A percentile compares a stretch with the other conserved stretches of the same genome.
Evolutionary conservation across 129 eudicot genomes (phyloP).

Genomic region (Dittrichia graveolens): DNA sequence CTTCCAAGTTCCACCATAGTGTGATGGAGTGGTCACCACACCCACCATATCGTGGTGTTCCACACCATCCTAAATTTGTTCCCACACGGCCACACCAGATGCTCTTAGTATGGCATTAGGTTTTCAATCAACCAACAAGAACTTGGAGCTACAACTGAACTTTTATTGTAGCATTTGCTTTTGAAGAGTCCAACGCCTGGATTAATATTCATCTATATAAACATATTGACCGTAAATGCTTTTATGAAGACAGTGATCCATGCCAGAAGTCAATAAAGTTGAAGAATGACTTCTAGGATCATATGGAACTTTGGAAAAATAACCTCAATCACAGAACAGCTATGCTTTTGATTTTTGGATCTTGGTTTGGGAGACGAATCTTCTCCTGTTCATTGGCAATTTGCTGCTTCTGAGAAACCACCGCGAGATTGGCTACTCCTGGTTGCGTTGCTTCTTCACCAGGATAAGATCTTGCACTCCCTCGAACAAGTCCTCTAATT

Average conservation of each 20-base stretch:
- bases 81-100: no score
- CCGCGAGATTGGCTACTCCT: conserved; percentile 3
- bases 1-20: no score
- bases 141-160: no score
- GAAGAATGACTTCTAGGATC: conserved; percentile 9
- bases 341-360: conserved; percentile 39
- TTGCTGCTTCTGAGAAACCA: conserved; percentile 42
- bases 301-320: background rate
- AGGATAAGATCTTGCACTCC: conserved; percentile 88
- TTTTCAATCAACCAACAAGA: no score
- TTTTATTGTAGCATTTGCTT: no score
- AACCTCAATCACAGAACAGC: conserved; percentile 41
- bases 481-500: conserved; percentile 71
- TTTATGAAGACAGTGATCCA: conserved; percentile 23
- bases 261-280: conserved; percentile 23
- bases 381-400: conserved; percentile 35
- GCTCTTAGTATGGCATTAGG: no score
- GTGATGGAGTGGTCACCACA: no score
- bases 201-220: background rate
- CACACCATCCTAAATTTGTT: no score
- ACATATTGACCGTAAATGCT: conserved; percentile 22
- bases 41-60: no score
- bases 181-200: background rate
- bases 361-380: conserved; percentile 40
- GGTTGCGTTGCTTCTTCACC: conserved; percentile 34